Evolutionary conservation across 768 basidiomycete species (phyloP).

Genomic region (Hericium coralloides): DNA sequence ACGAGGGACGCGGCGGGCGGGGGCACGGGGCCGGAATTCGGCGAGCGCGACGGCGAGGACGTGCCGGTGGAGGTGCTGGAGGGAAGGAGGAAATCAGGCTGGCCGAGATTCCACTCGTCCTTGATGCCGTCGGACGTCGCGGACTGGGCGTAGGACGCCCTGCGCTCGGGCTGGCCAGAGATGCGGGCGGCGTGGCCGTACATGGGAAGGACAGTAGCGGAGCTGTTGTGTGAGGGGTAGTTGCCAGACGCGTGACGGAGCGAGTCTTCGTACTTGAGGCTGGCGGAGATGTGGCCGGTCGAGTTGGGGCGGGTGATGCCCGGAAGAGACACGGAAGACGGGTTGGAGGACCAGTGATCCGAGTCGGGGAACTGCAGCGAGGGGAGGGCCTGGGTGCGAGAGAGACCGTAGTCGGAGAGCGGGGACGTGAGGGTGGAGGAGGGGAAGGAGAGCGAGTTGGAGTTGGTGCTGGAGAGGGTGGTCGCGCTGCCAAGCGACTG

Average conservation of each 20-base stretch:
- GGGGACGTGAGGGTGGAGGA: constrained; percentile 36
- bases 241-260: constrained; percentile 57
- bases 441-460: constrained; percentile 14
- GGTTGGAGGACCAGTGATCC: constrained; percentile 8
- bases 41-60: constrained; percentile 43
- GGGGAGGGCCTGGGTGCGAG: constrained; percentile 46
- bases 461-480: constrained; percentile 16
- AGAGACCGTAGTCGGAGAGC: constrained; percentile 35
- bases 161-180: constrained; percentile 60
- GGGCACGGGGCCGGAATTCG: constrained; percentile 29
- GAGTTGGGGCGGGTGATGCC: constrained; percentile 15
- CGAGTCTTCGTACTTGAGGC: constrained; percentile 62
- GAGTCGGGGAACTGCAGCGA: constrained; percentile 17
- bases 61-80: constrained; percentile 29
- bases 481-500: constrained; percentile 43
- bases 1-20: constrained; percentile 46
- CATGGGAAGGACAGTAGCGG: constrained; percentile 47
- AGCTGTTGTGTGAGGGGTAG: constrained; percentile 14
- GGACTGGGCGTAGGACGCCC: constrained; percentile 28
- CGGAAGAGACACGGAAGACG: constrained; percentile 10
- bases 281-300: constrained; percentile 22
- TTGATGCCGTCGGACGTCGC: constrained; percentile 39
- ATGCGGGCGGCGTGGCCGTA: constrained; percentile 63
- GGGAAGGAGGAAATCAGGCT: constrained; percentile 41
- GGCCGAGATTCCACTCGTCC: constrained; percentile 66